Percentiles rank a stretch among this genome's conserved stretches.
phyloP scores from a whole-genome alignment of 2,329 filamentous ascomycete genomes.

The Leptographium flavum region DNA sequence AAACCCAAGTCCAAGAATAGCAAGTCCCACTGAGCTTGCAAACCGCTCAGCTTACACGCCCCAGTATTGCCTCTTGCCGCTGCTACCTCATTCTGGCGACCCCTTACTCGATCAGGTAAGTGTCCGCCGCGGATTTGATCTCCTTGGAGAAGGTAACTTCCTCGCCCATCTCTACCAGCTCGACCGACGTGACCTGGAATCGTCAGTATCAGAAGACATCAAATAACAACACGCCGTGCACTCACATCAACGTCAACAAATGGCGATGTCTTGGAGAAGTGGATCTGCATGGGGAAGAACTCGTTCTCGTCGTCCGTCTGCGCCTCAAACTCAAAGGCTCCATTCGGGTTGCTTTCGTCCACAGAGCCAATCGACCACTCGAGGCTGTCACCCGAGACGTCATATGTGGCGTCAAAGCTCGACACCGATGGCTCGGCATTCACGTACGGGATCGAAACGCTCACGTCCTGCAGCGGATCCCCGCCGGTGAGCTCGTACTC shows the following conservation, averaged over 20 bases:
- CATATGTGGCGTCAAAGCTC: constrained; percentile 88
- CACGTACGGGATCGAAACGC: constrained; percentile 74
- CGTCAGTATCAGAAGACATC: constrained; percentile 12
- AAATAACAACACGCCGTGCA: constrained; percentile 12
- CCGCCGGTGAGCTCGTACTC: constrained; percentile 87
- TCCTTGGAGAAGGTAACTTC: constrained; percentile 75
- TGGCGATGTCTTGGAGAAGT: constrained; percentile 73
- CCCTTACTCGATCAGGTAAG: constrained; percentile 57
- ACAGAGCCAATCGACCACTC: constrained; percentile 89
- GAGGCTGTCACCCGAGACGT: constrained; percentile 80
- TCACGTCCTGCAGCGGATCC: constrained; percentile 68
- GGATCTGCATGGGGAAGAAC: constrained; percentile 94
- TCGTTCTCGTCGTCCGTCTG: constrained; percentile 77
- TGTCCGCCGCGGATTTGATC: constrained; percentile 60
- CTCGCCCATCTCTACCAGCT: constrained; percentile 60
- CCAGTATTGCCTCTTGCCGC: background rate
- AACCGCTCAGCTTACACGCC: background rate
- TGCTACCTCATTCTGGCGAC: background rate
- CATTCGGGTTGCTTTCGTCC: constrained; percentile 66
- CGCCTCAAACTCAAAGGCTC: constrained; percentile 91
- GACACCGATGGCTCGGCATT: constrained; percentile 76
- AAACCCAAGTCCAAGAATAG: background rate
- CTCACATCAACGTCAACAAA: constrained; percentile 91
- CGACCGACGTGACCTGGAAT: constrained; percentile 48
- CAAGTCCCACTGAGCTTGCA: background rate